phyloP scores from a whole-genome alignment of 2,329 filamentous ascomycete species.

The Diplodia sapinea region DNA sequence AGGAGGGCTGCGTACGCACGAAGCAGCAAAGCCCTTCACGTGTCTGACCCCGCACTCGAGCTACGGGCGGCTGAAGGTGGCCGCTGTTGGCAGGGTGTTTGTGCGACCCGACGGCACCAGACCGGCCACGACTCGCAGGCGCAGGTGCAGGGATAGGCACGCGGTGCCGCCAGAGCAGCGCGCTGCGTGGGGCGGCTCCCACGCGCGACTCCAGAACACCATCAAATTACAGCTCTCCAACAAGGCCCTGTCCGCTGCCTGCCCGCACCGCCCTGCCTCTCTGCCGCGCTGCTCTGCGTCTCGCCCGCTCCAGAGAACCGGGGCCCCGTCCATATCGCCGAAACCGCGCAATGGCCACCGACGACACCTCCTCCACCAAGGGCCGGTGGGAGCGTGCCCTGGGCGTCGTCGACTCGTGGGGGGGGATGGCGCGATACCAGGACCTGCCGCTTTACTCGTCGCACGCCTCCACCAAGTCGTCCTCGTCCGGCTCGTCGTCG shows the following conservation, averaged over 20 bases:
- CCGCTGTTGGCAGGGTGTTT: not conserved
- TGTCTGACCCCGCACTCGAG: not conserved
- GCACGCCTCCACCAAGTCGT: slow-evolving; percentile 40
- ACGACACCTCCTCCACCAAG: slow-evolving; percentile 20
- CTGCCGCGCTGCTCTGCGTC: not conserved
- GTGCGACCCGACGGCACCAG: not conserved
- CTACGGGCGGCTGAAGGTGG: not conserved
- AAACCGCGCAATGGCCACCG: slow-evolving; percentile 8
- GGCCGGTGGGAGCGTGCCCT: slow-evolving; percentile 27
- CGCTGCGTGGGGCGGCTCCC: not conserved
- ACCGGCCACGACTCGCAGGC: not conserved
- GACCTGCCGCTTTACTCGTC: not conserved
- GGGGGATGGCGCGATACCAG: slow-evolving; percentile 6
- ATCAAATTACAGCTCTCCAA: slow-evolving; percentile 16
- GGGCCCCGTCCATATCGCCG: not conserved
- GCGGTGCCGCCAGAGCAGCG: not conserved
- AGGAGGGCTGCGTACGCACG: not conserved
- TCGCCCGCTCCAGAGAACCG: not conserved
- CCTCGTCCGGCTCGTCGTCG: slow-evolving; percentile 52
- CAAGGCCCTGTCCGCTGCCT: slow-evolving; percentile 6
- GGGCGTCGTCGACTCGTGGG: slow-evolving; percentile 21
- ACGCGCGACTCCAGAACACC: slow-evolving; percentile 16
- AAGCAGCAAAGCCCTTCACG: not conserved
- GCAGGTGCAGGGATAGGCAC: slow-evolving; percentile 2
- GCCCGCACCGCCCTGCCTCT: slow-evolving; percentile 15